Percentiles rank a stretch among this genome's conserved stretches.
Conservation (phyloP, 352 stramenopile species). For the Pythium grandisporangium region DNA sequence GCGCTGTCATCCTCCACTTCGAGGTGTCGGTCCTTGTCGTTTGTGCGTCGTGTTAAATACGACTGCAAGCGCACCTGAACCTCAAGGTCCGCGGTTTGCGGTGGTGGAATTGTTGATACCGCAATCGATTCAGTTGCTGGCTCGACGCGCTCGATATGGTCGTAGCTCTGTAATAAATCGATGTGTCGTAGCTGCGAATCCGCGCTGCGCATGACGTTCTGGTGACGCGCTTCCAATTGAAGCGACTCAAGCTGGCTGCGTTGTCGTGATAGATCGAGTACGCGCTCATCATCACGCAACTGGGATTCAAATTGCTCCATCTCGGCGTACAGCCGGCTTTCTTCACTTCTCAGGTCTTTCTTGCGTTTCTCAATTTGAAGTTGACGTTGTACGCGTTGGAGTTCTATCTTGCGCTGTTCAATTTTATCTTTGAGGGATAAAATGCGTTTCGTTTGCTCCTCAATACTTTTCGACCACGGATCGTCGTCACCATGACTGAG, state of each 20-base stretch:
- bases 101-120: too few relatives aligned
- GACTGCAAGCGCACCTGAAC: constrained; percentile 6
- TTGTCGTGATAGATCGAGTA: constrained; percentile 27
- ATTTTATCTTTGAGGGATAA: constrained; percentile 34
- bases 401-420: constrained; percentile 27
- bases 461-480: constrained; percentile 45
- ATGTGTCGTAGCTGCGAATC: constrained; percentile 2
- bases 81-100: constrained; percentile 12
- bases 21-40: neutral
- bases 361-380: constrained; percentile 42
- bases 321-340: constrained; percentile 32
- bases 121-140: neutral
- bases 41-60: neutral
- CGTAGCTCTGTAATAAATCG: constrained; percentile 12
- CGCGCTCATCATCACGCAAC: constrained; percentile 24
- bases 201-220: neutral
- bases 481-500: constrained; percentile 23
- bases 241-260: constrained; percentile 36
- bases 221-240: constrained; percentile 27
- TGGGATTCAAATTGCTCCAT: constrained; percentile 34
- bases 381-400: constrained; percentile 30
- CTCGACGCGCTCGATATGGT: constrained; percentile 16
- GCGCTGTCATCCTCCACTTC: neutral
- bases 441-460: constrained; percentile 40
- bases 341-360: constrained; percentile 25